Base-by-base conservation (phyloP, 2,329 filamentous ascomycete genomes). In the Zymoseptoria pseudotritici region DNA sequence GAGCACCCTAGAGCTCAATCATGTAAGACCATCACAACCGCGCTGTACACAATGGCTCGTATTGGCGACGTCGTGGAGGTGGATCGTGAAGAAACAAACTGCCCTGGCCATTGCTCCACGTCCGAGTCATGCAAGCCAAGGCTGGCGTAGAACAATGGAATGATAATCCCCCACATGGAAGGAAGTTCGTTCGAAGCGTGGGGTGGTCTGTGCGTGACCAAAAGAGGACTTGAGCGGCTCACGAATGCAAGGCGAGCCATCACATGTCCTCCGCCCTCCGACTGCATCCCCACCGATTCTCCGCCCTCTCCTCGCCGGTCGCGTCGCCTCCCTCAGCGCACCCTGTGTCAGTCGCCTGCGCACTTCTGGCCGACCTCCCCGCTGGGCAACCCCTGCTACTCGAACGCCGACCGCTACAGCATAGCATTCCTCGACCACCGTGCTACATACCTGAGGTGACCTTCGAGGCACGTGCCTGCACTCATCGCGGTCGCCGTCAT, bases 251-350 rank as follows among this genome's bases (percentile, higher is more conserved):
- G 36, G 36, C 36, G 13, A 46, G 36, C 13, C 36, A 46, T 46
- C 36, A n/a, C 36, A 46, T 46, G 36, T 46, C 36, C 36, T 46
- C 36, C 36, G 36, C 36, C 17, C 13, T n/a, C 13, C 36, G 6
- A 7, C 36, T 17, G 36, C 36, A 22, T 26, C 42, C 26, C 26
- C 26, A 29, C 7, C 26, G 26, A 46, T n/a, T 17, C 36, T 17
- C 36, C 36, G 36, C 36, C 36, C 36, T 46, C 13, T 20, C 55
- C 24, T 53, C 36, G 49, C 21, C 29, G 24, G 24, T 50, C 29
- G 22, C 26, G 42, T 20, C 56, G 22, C 11, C 62, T 59, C 62
- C 61, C 62, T 58, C 55, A 50, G 24, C 54, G 53, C 53, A 62
- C 55, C 60, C 60, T 62, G 60, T 61, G 52, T 17, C 6, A n/a